A percentile compares a stretch with the other conserved stretches of the same genome.
phyloP scores from a whole-genome alignment of 352 stramenopile genomes.

The Globisporangium abappressorium region DNA sequence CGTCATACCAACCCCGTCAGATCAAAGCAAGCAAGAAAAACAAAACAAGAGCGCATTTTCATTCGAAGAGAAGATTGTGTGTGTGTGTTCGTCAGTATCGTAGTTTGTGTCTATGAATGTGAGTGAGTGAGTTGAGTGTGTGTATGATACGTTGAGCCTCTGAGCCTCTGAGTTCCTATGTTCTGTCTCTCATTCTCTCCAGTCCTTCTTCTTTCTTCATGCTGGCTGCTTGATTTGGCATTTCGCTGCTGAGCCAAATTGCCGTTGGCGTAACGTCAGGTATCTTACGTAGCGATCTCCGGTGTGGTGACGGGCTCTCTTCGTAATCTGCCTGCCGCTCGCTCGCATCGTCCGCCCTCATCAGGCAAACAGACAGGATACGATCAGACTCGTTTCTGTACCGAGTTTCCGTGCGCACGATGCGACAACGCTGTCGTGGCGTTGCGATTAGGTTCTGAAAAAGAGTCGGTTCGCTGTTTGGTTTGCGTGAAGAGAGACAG shows the following conservation, averaged over 20 bases:
- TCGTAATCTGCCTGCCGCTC: background rate
- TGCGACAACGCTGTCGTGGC: background rate
- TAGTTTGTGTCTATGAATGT: no score
- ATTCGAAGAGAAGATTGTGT: background rate
- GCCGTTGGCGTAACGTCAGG: background rate
- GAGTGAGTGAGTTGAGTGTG: background rate
- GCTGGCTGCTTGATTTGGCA: background rate
- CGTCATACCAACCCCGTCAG: background rate
- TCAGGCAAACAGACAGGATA: background rate
- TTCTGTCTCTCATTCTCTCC: no score
- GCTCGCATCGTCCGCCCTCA: background rate
- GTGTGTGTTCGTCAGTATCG: background rate
- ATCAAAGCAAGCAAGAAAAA: background rate
- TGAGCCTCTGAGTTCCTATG: no score
- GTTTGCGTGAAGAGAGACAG: background rate
- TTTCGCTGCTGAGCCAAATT: background rate
- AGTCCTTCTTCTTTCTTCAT: background rate
- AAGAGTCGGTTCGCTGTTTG: background rate
- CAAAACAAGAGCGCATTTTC: background rate
- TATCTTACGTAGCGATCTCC: background rate
- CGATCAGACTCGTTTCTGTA: background rate
- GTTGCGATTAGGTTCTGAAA: conserved; percentile 2
- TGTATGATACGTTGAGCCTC: no score
- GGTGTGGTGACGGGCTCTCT: background rate
- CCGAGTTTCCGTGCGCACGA: background rate